phyloP scores from a whole-genome alignment of 2,329 filamentous ascomycete genomes.

The Phaeophleospora eucalypticola region DNA sequence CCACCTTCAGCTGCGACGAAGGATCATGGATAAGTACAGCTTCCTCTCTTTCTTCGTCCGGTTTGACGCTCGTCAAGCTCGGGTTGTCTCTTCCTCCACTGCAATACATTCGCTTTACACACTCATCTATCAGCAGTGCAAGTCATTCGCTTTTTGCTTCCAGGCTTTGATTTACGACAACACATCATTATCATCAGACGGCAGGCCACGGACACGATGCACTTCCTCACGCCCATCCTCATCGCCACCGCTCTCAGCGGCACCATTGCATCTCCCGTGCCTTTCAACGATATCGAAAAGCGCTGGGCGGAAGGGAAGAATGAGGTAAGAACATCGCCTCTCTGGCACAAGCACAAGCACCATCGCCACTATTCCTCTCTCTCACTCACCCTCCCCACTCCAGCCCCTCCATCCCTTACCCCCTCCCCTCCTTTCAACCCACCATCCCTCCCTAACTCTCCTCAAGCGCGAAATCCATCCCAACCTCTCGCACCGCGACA shows the following conservation, averaged over 20 bases:
- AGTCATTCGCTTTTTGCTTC: too few relatives aligned
- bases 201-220: constrained; percentile 16
- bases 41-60: not conserved
- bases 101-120: too few relatives aligned
- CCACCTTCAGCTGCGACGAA: not conserved
- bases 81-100: too few relatives aligned
- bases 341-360: too few relatives aligned
- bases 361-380: too few relatives aligned
- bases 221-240: constrained; percentile 8
- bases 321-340: constrained; percentile 23
- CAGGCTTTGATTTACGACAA: not conserved
- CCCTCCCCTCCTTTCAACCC: constrained; percentile 1
- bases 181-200: too few relatives aligned
- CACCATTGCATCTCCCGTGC: constrained; percentile 7
- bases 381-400: too few relatives aligned
- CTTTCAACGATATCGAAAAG: constrained; percentile 26
- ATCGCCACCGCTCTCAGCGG: constrained; percentile 7
- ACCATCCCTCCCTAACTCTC: not conserved
- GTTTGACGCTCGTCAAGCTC: too few relatives aligned
- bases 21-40: not conserved
- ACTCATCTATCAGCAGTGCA: too few relatives aligned
- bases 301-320: constrained; percentile 26
- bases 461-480: constrained; percentile 16
- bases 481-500: constrained; percentile 13
- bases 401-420: too few relatives aligned